Evolutionary conservation across 257 asterid species (phyloP), one percentile per base, ranked within the genome.

Genomic region (Verbena officinalis): DNA sequence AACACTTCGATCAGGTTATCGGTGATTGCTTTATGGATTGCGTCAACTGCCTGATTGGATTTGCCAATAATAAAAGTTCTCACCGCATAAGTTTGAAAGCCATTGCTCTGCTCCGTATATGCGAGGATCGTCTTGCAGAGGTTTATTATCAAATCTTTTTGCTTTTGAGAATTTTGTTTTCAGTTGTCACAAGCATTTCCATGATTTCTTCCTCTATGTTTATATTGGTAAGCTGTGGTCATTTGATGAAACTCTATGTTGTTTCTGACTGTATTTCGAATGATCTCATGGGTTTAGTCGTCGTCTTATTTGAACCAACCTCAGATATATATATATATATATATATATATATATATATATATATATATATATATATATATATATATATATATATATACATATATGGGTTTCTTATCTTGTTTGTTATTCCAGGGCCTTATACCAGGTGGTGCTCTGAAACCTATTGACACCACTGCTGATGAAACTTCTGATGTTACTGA

Each of bases 41-140:
- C 72, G 99, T 94, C 75, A 90, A 94, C 84, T 94, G 99, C 86
- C 86, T 94, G 71, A 94, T 94, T 76, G 96, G 96, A 58, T 94
- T 94, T 86, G 99, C 99, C 59, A 94, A 86, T 77, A 88, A 86
- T 77, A 90, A 88, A 79, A 83, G 82, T 72, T 86, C 96, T 74
- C 96, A 75, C 62, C 84, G 97, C 33, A 91, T 94, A 77, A 94
- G 99, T 78, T 86, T 94, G 84, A 94, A 94, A 81, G 98, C 99
- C 68, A 94, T 94, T 79, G 99, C 99, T 62, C 93, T 94, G 55
- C 96, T 94, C 55, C 99, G 99, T 55, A 90, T 94, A 72, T 94
- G 99, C n/a, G 99, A 94, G 85, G 97, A 94, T 77, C 98, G 98
- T 59, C 98, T 94, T 77, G 97, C 99, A 8, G 99, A 94, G 99